Base-by-base conservation (phyloP, 2,329 filamentous ascomycete species). In the Corinectria fuckeliana region DNA sequence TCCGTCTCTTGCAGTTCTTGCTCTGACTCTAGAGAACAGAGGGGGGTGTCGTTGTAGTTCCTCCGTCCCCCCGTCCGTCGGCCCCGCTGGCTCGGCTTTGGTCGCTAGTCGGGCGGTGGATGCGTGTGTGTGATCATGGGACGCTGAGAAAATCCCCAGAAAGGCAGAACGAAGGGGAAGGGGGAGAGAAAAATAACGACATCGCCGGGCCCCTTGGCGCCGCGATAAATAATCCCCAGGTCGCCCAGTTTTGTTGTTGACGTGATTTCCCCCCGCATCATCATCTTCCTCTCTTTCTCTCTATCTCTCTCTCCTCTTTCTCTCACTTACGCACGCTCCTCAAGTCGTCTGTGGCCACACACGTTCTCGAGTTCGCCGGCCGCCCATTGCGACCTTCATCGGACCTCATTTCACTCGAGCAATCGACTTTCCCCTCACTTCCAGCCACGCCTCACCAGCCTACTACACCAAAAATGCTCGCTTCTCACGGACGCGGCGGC, bases 401-500 rank as follows among this genome's bases (percentile, higher is more conserved):
- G n/a, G n/a, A n/a, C 28, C 50, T 32, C 18, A 8, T 23, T 20
- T 23, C 11, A 13, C 18, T 23, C 39, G 11, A 3, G 18, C 6
- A 23, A 7, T 14, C 39, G n/a, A 25, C 39, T 9, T 42, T 7
- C 14, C 21, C 39, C 10, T 26, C 45, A 23, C 14, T 10, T 26
- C 10, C 25, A 20, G 16, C 41, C 51, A 21, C 23, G 9, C 30
- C 25, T 28, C 28, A 26, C 36, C 26, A 48, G 34, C 32, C 13
- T 42, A 5, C 16, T 25, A 45, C 5, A 36, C 25, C 38, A 52
- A 73, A 66, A 58, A 82, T 82, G 77, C 72, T 84, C 60, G 77
- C 84, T 41, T 91, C 89, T 38, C 87, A 91, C 71, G 91, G 91
- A 69, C 89, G 91, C 63, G 91, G 91, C 71, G 91, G 91, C 72